Evolutionary conservation across 2,329 filamentous ascomycete species (phyloP).

Genomic region (Botrytis elliptica): DNA sequence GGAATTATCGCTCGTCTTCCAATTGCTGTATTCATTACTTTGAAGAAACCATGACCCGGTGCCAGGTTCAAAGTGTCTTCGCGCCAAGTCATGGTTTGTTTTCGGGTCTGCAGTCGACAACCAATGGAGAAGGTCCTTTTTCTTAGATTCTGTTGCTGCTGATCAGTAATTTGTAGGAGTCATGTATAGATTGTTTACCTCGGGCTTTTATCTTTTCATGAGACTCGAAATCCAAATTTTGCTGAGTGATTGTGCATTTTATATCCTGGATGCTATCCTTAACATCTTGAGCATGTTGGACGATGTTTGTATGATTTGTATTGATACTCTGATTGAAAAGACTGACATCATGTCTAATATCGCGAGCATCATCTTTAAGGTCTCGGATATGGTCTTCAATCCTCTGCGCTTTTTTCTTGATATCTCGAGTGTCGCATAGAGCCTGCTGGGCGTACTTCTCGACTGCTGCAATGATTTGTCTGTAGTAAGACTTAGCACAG

Average conservation of each 20-base stretch:
- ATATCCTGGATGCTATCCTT: not conserved
- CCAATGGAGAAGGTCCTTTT: not conserved
- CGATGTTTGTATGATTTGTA: not conserved
- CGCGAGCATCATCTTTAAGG: not conserved
- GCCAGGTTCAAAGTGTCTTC: not conserved
- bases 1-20: not conserved
- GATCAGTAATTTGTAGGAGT: not conserved
- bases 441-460: not conserved
- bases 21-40: not conserved
- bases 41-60: conserved; percentile 6
- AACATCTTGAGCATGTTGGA: not conserved
- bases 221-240: not conserved
- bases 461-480: not conserved
- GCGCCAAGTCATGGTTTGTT: not conserved
- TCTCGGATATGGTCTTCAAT: not conserved
- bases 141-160: not conserved
- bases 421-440: not conserved
- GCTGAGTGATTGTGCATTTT: not conserved
- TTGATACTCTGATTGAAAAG: not conserved
- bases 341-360: not conserved
- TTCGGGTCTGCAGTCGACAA: not conserved
- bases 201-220: not conserved
- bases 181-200: not conserved
- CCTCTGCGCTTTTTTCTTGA: not conserved
- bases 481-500: not conserved